These are phyloP conservation scores for Knufia fluminis DNA, from an alignment of 2,329 filamentous ascomycete species.

Conservation along the genomic window DNA sequence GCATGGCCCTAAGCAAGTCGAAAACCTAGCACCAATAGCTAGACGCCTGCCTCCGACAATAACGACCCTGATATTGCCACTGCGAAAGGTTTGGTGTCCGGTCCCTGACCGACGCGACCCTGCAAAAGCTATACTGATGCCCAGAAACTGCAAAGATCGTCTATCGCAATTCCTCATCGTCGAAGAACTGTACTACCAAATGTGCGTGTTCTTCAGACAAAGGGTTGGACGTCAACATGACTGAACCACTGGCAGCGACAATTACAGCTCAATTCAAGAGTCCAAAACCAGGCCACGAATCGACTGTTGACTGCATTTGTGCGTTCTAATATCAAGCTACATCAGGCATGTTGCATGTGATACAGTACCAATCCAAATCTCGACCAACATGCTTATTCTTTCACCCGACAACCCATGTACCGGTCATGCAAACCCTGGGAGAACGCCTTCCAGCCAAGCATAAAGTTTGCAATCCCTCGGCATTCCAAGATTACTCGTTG, in stretches of 20 bases:
- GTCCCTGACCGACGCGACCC: neutral
- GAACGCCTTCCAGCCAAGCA: neutral
- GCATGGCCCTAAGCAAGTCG: neutral
- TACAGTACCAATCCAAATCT: neutral
- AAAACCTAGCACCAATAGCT: neutral
- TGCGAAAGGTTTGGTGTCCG: neutral
- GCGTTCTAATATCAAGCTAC: neutral
- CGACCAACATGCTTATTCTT: neutral
- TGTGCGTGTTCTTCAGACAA: neutral
- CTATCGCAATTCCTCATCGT: neutral
- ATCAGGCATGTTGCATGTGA: neutral
- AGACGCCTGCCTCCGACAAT: neutral
- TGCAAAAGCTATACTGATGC: neutral
- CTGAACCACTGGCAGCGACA: neutral
- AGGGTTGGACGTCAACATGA: too few species aligned
- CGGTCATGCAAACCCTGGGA: neutral
- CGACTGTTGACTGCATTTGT: neutral
- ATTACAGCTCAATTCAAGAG: neutral
- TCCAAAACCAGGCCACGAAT: neutral
- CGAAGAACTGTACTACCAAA: neutral
- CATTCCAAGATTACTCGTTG: neutral
- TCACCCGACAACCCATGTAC: neutral
- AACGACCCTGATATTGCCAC: neutral
- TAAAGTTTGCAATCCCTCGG: neutral
- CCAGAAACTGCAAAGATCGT: neutral